These are phyloP conservation scores for Aspergillus pseudonomiae DNA, from an alignment of 2,329 filamentous ascomycete species.

Conservation along the genomic window DNA sequence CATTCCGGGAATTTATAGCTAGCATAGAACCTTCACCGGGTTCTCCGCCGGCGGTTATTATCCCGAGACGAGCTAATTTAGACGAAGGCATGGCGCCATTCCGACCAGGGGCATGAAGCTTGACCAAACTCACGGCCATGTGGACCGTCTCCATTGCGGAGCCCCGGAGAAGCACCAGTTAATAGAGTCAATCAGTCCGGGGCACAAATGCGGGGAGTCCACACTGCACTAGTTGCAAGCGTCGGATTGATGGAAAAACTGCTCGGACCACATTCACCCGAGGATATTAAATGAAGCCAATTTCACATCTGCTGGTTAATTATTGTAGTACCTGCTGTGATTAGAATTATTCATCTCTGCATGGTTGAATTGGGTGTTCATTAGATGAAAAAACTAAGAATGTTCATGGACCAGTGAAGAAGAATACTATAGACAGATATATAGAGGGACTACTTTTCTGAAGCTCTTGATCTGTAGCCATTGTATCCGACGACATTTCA, in stretches of 20 bases:
- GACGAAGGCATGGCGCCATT: background rate
- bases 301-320: too few species aligned
- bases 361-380: too few species aligned
- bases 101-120: background rate
- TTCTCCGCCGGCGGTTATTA: background rate
- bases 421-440: too few species aligned
- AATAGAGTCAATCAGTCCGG: background rate
- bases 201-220: constrained; percentile 18
- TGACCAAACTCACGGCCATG: background rate
- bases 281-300: background rate
- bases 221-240: constrained; percentile 9
- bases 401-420: too few species aligned
- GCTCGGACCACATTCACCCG: constrained; percentile 23
- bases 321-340: too few species aligned
- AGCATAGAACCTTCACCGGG: background rate
- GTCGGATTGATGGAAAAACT: constrained; percentile 21
- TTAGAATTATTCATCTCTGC: too few species aligned
- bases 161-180: background rate
- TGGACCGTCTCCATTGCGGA: constrained; percentile 1
- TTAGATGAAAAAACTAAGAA: too few species aligned
- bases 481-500: too few species aligned
- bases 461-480: too few species aligned
- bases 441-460: too few species aligned
- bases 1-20: background rate
- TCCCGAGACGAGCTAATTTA: background rate